Base-by-base conservation (phyloP, 805 yeast genomes). In the Komagataella ulmi region DNA sequence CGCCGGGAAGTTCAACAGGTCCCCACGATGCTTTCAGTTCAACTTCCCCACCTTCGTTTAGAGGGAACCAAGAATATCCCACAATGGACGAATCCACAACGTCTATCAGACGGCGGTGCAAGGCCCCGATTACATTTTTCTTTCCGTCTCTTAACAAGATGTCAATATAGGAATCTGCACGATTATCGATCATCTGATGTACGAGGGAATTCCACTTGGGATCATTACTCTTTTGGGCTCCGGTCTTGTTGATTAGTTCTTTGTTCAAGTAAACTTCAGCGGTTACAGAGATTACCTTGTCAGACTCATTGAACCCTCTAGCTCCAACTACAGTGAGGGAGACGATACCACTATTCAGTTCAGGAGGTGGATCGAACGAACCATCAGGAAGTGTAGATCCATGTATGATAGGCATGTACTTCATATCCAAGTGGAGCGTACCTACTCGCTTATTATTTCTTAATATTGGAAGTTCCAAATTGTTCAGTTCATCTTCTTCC, bases 341-440 rank as follows among this genome's bases (percentile, higher is more conserved):
- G 18, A 84, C 80, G 59, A 95, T 82, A 75, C 99, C 99, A 14
- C 97, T 88, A 68, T 91, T 91, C 64, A 88, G 78, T 57, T 88
- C 97, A 47, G 96, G 96, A 48, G 95, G 86, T 49, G 95, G 88
- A 57, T 81, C 83, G 51, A 77, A 73, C 2, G 90, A 83, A 50
- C 97, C 97, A 65, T 88, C 96, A 3, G 87, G 83, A 53, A 77
- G 74, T 55, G 77, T 69, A 58, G 72, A 65, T 53, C 79, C 73
- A 67, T 79, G 73, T 54, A 88, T 68, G 12, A 93, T 83, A 45
- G 95, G 93, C 74, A 81, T 81, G 70, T 76, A 86, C 56, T 80
- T 79, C 58, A 86, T 73, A 55, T 86, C 89, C 63, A 81, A 87
- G 5, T 65, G 66, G 46, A 93, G 68, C 49, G 75, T 74, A 57